Evolutionary conservation across 805 yeast genomes (phyloP).

Genomic region (Ogataea ramenticola): DNA sequence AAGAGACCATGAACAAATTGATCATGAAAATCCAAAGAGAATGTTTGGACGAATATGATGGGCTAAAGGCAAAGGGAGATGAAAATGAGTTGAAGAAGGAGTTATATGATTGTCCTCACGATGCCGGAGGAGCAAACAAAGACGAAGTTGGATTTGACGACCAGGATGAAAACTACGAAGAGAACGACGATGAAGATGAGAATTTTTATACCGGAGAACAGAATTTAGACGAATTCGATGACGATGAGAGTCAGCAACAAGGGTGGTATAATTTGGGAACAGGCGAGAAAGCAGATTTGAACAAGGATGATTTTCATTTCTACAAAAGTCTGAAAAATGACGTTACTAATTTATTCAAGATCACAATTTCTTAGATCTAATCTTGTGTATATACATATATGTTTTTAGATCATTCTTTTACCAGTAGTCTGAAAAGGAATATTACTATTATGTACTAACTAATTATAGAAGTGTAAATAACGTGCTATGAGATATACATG

Average conservation of each 20-base stretch:
- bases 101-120: background rate
- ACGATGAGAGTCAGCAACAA: constrained; percentile 5
- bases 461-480: too few relatives aligned
- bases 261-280: constrained; percentile 14
- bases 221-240: background rate
- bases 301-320: constrained; percentile 18
- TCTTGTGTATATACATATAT: too few relatives aligned
- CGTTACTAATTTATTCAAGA: constrained; percentile 13
- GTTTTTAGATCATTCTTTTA: too few relatives aligned
- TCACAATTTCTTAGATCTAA: background rate
- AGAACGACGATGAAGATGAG: background rate
- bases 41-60: background rate
- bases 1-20: background rate
- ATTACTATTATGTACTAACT: too few relatives aligned
- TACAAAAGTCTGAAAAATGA: constrained; percentile 17
- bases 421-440: too few relatives aligned
- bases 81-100: background rate
- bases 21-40: background rate
- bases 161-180: background rate
- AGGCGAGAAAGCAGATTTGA: background rate
- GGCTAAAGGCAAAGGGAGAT: background rate
- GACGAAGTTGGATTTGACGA: background rate
- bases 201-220: background rate
- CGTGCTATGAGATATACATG: too few relatives aligned
- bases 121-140: background rate